Conservation (phyloP, 2,329 filamentous ascomycete genomes). For the Aureobasidium sp. region DNA sequence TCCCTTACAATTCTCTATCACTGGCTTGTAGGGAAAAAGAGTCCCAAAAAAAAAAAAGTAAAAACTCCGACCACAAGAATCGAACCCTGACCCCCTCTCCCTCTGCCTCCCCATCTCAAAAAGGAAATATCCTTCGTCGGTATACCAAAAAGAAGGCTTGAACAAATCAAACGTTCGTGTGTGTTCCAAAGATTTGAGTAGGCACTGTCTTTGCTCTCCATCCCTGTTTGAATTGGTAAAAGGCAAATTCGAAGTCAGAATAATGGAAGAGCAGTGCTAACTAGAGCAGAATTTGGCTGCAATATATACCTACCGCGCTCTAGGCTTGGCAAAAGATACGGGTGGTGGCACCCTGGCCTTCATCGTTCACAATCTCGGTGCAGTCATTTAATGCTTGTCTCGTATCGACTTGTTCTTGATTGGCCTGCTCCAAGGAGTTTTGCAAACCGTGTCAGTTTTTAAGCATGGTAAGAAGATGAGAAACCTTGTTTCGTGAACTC, state of each 20-base stretch:
- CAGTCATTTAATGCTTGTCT: too few species aligned
- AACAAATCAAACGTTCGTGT: not conserved
- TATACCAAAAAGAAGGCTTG: slow-evolving; percentile 3
- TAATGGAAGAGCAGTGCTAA: slow-evolving; percentile 14
- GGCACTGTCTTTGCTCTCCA: slow-evolving; percentile 14
- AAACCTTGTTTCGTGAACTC: too few species aligned
- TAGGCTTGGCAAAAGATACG: not conserved
- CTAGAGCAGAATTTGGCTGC: not conserved
- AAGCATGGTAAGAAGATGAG: too few species aligned
- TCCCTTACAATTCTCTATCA: too few species aligned
- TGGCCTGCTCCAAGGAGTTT: too few species aligned
- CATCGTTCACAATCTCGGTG: too few species aligned
- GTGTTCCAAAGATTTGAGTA: slow-evolving; percentile 12
- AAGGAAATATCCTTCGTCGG: not conserved
- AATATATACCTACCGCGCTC: not conserved
- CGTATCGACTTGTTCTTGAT: too few species aligned
- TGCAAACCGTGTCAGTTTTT: too few species aligned
- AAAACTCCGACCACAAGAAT: not conserved
- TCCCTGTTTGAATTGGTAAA: slow-evolving; percentile 15
- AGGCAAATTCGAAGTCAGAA: slow-evolving; percentile 15
- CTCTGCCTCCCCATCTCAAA: not conserved
- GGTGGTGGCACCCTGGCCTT: not conserved
- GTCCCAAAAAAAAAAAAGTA: not conserved
- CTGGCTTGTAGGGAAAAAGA: too few species aligned
- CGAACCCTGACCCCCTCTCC: not conserved